phyloP scores from a whole-genome alignment of 2,329 filamentous ascomycete species.

The Hypoxylon sp. region DNA sequence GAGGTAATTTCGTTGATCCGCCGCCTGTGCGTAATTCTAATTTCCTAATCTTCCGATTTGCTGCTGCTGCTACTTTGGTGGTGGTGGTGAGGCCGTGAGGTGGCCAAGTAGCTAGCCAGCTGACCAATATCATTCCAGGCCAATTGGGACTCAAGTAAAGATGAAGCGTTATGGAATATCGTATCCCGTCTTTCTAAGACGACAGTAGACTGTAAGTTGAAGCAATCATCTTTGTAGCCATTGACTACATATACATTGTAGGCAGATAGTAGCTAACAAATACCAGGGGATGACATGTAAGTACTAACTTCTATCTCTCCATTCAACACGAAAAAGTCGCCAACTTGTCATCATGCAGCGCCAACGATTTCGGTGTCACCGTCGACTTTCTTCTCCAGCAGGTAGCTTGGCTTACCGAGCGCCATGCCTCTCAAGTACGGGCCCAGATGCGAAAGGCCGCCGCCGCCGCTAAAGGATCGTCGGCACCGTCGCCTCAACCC shows the following conservation, averaged over 20 bases:
- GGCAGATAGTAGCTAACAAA: slow-evolving; percentile 19
- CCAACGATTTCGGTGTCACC: slow-evolving; percentile 79
- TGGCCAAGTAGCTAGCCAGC: slow-evolving; percentile 21
- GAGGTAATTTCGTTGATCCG: slow-evolving; percentile 89
- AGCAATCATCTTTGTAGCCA: slow-evolving; percentile 13
- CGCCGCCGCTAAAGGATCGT: slow-evolving; percentile 63
- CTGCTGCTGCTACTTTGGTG: slow-evolving; percentile 15
- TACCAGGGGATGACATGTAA: slow-evolving; percentile 78
- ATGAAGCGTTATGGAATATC: slow-evolving; percentile 88
- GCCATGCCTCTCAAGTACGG: slow-evolving; percentile 87
- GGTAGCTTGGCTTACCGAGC: slow-evolving; percentile 91
- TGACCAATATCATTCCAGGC: slow-evolving; percentile 62
- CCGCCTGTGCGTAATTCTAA: slow-evolving; percentile 68
- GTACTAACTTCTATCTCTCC: slow-evolving; percentile 43
- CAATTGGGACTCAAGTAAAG: slow-evolving; percentile 87
- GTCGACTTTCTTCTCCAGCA: slow-evolving; percentile 91
- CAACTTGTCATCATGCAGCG: slow-evolving; percentile 61
- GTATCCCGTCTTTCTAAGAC: slow-evolving; percentile 83
- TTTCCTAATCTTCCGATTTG: slow-evolving; percentile 31
- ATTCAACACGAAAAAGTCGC: slow-evolving; percentile 17
- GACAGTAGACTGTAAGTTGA: slow-evolving; percentile 82
- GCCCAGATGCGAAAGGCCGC: slow-evolving; percentile 86
- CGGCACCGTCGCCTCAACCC: slow-evolving; percentile 65
- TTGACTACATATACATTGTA: slow-evolving; percentile 1
- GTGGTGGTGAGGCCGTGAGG: too few species aligned